Conservation (phyloP, 345 rosid genomes). For the Populus simonii region DNA sequence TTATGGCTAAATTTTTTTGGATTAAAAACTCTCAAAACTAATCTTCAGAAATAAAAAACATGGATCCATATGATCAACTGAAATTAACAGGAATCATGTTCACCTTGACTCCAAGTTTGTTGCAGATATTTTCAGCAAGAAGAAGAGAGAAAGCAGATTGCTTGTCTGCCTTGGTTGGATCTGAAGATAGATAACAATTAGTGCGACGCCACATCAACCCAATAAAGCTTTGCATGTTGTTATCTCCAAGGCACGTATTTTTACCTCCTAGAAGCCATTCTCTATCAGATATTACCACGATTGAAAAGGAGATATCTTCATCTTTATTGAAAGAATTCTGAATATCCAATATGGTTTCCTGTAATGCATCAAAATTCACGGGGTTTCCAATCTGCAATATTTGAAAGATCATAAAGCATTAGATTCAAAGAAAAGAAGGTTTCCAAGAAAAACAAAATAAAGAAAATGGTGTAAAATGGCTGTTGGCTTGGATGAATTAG, state of each 20-base stretch:
- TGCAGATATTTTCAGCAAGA: conserved; percentile 90
- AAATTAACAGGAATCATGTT: conserved; percentile 1
- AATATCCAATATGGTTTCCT: conserved; percentile 59
- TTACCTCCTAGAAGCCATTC: conserved; percentile 86
- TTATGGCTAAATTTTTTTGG: neutral
- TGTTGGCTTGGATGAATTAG: neutral
- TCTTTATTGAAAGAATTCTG: conserved; percentile 46
- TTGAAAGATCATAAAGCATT: conserved; percentile 15
- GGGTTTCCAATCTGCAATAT: conserved; percentile 78
- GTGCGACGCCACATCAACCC: neutral
- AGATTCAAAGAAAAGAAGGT: conserved; percentile 8
- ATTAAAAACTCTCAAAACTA: neutral
- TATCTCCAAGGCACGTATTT: conserved; percentile 3
- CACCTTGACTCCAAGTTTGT: conserved; percentile 77
- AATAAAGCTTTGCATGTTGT: conserved; percentile 9
- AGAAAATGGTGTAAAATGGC: neutral
- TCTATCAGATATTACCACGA: conserved; percentile 80
- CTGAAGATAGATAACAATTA: conserved; percentile 42
- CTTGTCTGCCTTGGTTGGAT: conserved; percentile 90
- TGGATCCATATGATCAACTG: neutral
- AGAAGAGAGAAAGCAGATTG: conserved; percentile 85
- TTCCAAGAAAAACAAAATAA: neutral
- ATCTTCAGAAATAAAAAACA: neutral
- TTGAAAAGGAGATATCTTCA: conserved; percentile 60
- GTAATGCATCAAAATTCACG: conserved; percentile 64